Evolutionary conservation across 2,329 filamentous ascomycete genomes (phyloP).

Genomic region (Colletotrichum horii): DNA sequence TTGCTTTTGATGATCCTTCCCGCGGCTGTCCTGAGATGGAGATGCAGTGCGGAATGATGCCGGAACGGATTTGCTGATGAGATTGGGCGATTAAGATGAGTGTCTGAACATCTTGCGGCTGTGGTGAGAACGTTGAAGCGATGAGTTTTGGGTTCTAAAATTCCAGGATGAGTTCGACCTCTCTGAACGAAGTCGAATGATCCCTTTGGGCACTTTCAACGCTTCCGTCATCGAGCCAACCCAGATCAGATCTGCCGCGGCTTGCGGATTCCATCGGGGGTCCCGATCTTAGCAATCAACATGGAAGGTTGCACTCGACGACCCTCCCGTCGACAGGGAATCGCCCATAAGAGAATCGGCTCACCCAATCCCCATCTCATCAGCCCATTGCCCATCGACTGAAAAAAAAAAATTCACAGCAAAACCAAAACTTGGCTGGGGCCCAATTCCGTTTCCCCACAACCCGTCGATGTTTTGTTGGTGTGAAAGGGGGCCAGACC

Average conservation of each 20-base stretch:
- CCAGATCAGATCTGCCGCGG: not conserved
- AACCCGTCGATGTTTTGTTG: not conserved
- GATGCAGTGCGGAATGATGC: not conserved
- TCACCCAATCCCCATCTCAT: not conserved
- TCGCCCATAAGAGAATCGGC: not conserved
- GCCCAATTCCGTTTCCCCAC: not conserved
- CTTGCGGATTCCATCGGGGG: not conserved
- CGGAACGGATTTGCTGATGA: not conserved
- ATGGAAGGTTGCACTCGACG: not conserved
- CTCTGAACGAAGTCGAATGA: not conserved
- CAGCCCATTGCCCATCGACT: not conserved
- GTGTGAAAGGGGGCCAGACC: not conserved
- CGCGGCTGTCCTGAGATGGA: not conserved
- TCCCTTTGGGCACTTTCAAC: not conserved
- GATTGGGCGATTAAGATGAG: not conserved
- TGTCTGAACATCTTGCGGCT: not conserved
- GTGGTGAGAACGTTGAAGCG: not conserved
- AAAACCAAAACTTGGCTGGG: not conserved
- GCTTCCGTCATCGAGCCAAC: not conserved
- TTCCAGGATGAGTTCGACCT: not conserved
- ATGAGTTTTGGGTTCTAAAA: not conserved
- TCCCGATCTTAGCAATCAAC: not conserved
- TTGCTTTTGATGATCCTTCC: constrained; percentile 4
- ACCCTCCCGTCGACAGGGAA: not conserved
- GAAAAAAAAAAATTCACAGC: not conserved